phyloP scores from a whole-genome alignment of 2,329 filamentous ascomycete species.

The Fusarium agapanthi region DNA sequence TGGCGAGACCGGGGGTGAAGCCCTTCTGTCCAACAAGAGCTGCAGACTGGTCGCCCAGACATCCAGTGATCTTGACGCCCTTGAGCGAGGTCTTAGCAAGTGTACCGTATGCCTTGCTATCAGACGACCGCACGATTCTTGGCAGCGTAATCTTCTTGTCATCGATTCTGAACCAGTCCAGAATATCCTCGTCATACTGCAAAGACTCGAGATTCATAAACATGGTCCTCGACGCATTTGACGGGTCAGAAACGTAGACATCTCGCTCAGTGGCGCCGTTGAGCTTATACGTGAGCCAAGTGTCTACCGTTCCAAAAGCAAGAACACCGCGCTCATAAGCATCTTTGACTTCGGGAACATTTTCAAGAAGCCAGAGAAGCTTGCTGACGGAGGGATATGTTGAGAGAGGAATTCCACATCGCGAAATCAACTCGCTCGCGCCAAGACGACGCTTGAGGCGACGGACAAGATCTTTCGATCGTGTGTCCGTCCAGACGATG shows the following conservation, averaged over 20 bases:
- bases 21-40: constrained; percentile 83
- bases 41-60: constrained; percentile 83
- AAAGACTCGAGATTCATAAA: constrained; percentile 84
- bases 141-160: constrained; percentile 74
- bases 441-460: constrained; percentile 74
- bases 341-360: constrained; percentile 71
- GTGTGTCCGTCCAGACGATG: constrained; percentile 87
- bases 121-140: constrained; percentile 80
- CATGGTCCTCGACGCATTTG: constrained; percentile 85
- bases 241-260: constrained; percentile 78
- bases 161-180: constrained; percentile 80
- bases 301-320: constrained; percentile 82
- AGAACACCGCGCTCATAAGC: constrained; percentile 77
- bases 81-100: constrained; percentile 69
- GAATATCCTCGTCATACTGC: constrained; percentile 76
- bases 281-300: constrained; percentile 82
- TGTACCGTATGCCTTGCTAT: constrained; percentile 72
- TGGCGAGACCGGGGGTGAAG: constrained; percentile 78
- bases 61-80: constrained; percentile 77
- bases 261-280: constrained; percentile 74
- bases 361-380: constrained; percentile 78
- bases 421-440: constrained; percentile 70
- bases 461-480: constrained; percentile 75
- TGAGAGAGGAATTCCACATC: constrained; percentile 81
- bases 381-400: constrained; percentile 85